Percentiles rank a stretch among this genome's conserved stretches.
Conservation (phyloP, 139 green algal genomes). For the Volvox reticuliferus region DNA sequence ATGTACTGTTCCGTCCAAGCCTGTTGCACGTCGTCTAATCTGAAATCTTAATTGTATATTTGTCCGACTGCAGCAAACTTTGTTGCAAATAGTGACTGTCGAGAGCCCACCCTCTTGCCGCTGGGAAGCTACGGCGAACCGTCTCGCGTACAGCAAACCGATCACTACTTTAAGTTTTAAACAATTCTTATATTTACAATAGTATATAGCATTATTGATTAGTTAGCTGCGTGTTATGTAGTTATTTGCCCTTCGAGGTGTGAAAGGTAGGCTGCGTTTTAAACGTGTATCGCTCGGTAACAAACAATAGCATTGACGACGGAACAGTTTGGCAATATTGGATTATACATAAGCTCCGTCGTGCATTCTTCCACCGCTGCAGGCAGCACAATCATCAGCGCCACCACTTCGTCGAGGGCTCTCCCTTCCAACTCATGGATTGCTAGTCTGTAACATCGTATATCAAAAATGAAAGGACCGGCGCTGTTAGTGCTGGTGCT, state of each 20-base stretch:
- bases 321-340: neutral
- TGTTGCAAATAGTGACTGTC: neutral
- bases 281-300: neutral
- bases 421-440: neutral
- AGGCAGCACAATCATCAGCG: slow-evolving; percentile 2
- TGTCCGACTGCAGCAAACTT: neutral
- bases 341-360: neutral
- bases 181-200: neutral
- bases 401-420: neutral
- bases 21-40: neutral
- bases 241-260: neutral
- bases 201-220: neutral
- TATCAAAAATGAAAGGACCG: neutral
- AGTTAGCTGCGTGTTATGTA: neutral
- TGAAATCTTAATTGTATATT: neutral
- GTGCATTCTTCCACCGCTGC: neutral
- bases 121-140: slow-evolving; percentile 21
- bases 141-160: slow-evolving; percentile 11
- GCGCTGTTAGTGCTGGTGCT: neutral
- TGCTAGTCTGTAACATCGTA: neutral
- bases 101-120: slow-evolving; percentile 2
- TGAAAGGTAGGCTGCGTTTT: slow-evolving; percentile 2
- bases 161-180: neutral
- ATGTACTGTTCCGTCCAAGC: neutral
- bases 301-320: neutral